Conservation (phyloP, 768 basidiomycete genomes). For the Hericium rajendrae region DNA sequence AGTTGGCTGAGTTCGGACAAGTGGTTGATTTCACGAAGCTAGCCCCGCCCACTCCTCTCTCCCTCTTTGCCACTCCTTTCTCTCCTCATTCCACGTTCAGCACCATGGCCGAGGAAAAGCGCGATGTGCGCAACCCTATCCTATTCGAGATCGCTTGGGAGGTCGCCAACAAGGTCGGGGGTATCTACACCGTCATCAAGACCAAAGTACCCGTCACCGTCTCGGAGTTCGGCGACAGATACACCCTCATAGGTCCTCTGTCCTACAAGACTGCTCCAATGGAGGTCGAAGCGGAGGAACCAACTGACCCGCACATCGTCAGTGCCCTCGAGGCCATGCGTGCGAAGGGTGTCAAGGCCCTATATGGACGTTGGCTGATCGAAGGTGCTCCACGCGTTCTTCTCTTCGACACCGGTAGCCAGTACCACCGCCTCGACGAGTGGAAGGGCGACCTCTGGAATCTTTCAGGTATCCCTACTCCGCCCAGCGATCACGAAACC, state of each 20-base stretch:
- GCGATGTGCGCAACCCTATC: slow-evolving; percentile 70
- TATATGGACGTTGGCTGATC: slow-evolving; percentile 98
- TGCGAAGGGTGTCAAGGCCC: slow-evolving; percentile 80
- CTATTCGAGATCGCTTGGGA: slow-evolving; percentile 98
- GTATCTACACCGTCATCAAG: slow-evolving; percentile 99
- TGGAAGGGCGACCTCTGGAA: slow-evolving; percentile 99
- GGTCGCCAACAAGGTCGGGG: slow-evolving; percentile 97
- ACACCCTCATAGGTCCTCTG: slow-evolving; percentile 95
- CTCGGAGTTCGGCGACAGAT: slow-evolving; percentile 89
- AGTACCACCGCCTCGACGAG: slow-evolving; percentile 84
- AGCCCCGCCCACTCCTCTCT: neutral
- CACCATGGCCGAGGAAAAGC: slow-evolving; percentile 30
- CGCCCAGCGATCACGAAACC: slow-evolving; percentile 93
- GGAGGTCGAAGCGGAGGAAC: slow-evolving; percentile 95
- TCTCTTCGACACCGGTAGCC: slow-evolving; percentile 89
- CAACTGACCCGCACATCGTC: slow-evolving; percentile 70
- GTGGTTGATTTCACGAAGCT: neutral
- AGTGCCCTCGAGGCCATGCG: slow-evolving; percentile 75
- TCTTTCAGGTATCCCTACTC: slow-evolving; percentile 93
- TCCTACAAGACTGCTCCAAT: slow-evolving; percentile 97
- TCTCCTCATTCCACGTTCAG: neutral
- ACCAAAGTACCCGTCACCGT: slow-evolving; percentile 99
- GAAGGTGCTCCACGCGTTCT: slow-evolving; percentile 94
- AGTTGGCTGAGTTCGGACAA: neutral
- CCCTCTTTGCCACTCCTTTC: neutral